Evolutionary conservation across 768 basidiomycete species (phyloP), one percentile per base, ranked within the genome.

Genomic region (Trametes sanguinea): DNA sequence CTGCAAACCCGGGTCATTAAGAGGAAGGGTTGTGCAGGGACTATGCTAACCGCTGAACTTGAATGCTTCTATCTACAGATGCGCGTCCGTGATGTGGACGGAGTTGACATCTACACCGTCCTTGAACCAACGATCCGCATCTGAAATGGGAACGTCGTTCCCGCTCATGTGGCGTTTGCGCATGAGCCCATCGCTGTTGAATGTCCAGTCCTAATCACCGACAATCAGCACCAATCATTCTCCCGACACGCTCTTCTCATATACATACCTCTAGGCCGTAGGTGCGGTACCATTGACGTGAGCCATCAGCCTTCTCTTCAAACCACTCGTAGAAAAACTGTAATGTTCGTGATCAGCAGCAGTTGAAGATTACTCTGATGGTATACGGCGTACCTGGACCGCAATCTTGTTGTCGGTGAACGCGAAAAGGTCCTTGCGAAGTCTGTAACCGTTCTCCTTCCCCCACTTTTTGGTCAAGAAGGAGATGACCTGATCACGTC

Each of bases 401-500:
- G 81, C 80, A 56, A 86, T 85, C 71, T 77, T 81, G 71, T 85
- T 79, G 44, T 80, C 80, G 11, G 71, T 71, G 67, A 83, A 85
- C 1, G 81, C 75, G 61, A 85, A 85, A 27, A 85, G 71, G 67
- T 83, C 81, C 66, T 86, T 85, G 17, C 82, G 71, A 45, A 83
- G 71, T 48, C 74, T 69, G 69, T 86, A 86, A 40, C 76, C 72
- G 46, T 76, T 75, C 71, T 86, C 84, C 59, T 74, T 77, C 43
- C 71, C 67, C 84, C 84, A 86, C 65, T 85, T 86, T 60, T 74
- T 71, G 16, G 71, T 75, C 44, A 85, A 66, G 72, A 85, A 84
- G 47, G 68, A 62, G 59, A 77, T 75, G 51, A 85, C 78, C 51
- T 77, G 76, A 5, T 73, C 74, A 29, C 75, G 73, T 0, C 84